Percentiles rank a stretch among this genome's conserved stretches.
Conservation (phyloP, 2,329 filamentous ascomycete genomes). For the Byssochlamys sp. region DNA sequence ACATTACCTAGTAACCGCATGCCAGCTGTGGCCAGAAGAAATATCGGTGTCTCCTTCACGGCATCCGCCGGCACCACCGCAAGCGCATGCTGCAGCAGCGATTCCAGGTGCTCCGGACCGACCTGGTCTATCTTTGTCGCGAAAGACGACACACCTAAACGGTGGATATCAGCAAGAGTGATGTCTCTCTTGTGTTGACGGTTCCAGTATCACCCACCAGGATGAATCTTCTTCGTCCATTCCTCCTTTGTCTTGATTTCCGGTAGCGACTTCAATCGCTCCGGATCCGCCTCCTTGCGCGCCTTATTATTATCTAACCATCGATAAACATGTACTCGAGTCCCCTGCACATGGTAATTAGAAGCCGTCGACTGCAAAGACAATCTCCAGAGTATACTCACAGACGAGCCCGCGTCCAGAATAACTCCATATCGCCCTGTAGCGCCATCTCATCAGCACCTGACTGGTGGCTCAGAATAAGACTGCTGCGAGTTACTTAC, state of each 20-base stretch:
- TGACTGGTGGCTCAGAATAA: background rate
- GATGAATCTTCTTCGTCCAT: conserved; percentile 89
- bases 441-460: background rate
- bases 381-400: conserved; percentile 24
- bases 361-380: conserved; percentile 6
- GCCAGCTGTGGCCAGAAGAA: conserved; percentile 88
- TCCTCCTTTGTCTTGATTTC: conserved; percentile 72
- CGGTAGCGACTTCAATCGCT: conserved; percentile 61
- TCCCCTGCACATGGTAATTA: conserved; percentile 47
- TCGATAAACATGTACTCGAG: conserved; percentile 84
- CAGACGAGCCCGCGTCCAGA: conserved; percentile 90
- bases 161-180: conserved; percentile 1
- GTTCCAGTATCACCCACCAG: conserved; percentile 45
- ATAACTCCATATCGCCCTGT: conserved; percentile 76
- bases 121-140: conserved; percentile 65
- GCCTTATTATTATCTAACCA: conserved; percentile 73
- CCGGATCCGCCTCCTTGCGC: conserved; percentile 48
- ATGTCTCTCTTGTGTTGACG: background rate
- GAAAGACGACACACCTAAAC: conserved; percentile 68
- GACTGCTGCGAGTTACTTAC: conserved; percentile 16
- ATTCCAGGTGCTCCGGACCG: conserved; percentile 69
- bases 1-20: conserved; percentile 73
- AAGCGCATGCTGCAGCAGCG: conserved; percentile 72
- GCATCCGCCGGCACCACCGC: conserved; percentile 66
- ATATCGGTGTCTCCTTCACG: conserved; percentile 77